Evolutionary conservation across 2,329 filamentous ascomycete species (phyloP).

Genomic region (Pestalotiopsis fici): DNA sequence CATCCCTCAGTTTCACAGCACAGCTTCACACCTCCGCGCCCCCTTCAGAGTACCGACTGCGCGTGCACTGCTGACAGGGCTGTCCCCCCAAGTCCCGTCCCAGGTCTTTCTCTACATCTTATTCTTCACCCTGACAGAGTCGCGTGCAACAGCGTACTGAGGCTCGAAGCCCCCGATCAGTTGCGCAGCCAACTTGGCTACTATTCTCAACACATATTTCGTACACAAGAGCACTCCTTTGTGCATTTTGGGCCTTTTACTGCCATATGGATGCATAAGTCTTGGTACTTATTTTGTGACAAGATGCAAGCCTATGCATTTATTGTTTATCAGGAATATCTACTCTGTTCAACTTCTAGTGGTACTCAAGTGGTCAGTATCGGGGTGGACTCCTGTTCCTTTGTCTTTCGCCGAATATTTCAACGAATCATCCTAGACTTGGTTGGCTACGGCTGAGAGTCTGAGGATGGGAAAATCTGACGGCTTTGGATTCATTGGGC

Average conservation of each 20-base stretch:
- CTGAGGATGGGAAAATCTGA: background rate
- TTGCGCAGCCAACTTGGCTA: background rate
- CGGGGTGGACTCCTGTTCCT: background rate
- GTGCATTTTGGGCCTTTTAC: background rate
- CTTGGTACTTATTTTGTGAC: background rate
- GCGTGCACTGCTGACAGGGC: background rate
- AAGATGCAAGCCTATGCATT: background rate
- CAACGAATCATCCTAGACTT: background rate
- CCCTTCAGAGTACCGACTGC: background rate
- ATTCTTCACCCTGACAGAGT: background rate
- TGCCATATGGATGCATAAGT: background rate
- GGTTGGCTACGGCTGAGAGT: background rate
- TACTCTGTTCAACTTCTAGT: background rate
- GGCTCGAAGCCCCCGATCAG: background rate
- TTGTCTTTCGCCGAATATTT: background rate
- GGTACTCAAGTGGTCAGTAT: background rate
- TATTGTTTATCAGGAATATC: background rate
- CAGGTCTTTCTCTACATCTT: background rate
- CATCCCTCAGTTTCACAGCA: background rate
- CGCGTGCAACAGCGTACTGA: background rate
- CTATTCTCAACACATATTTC: background rate
- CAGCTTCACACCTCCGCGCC: background rate
- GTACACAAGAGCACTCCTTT: background rate
- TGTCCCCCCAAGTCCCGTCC: background rate
- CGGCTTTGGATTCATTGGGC: background rate